These are phyloP conservation scores for Penicillium paxilli DNA, from an alignment of 495 filamentous ascomycete species.

Conservation along the genomic window DNA sequence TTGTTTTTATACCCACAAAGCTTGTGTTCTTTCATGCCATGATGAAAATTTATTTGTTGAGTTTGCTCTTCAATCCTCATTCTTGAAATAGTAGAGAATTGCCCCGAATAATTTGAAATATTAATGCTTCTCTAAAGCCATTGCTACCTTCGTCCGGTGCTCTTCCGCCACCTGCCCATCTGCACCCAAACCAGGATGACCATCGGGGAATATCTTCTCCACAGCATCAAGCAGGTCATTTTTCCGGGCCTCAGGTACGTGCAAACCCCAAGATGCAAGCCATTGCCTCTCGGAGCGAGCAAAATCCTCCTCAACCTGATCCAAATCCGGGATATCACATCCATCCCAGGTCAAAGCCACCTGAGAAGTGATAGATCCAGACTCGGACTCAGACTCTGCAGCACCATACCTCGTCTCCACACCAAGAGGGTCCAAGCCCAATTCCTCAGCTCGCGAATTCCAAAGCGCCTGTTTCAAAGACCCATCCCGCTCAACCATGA, in stretches of 20 bases:
- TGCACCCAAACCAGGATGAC: constrained; percentile 4
- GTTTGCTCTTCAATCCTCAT: neutral
- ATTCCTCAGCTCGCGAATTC: constrained; percentile 55
- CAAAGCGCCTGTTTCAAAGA: constrained; percentile 39
- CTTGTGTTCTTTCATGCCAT: constrained; percentile 13
- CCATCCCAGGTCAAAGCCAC: constrained; percentile 61
- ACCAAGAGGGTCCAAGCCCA: constrained; percentile 64
- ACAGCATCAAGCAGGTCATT: constrained; percentile 34
- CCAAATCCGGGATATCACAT: constrained; percentile 44
- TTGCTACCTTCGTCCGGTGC: constrained; percentile 25
- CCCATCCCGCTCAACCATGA: constrained; percentile 46
- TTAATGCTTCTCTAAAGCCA: constrained; percentile 15
- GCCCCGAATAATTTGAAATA: neutral
- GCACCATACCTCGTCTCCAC: constrained; percentile 56
- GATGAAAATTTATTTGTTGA: constrained; percentile 3
- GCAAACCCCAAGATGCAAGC: constrained; percentile 32
- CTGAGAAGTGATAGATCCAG: constrained; percentile 21
- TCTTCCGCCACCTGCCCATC: constrained; percentile 21
- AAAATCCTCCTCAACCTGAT: constrained; percentile 33
- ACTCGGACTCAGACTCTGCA: constrained; percentile 4
- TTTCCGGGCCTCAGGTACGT: constrained; percentile 16
- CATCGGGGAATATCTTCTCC: constrained; percentile 31
- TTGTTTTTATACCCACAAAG: constrained; percentile 23
- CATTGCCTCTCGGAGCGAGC: constrained; percentile 27
- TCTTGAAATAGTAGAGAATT: neutral